phyloP scores from a whole-genome alignment of 2,329 filamentous ascomycete genomes.

The Xylariales sp. region DNA sequence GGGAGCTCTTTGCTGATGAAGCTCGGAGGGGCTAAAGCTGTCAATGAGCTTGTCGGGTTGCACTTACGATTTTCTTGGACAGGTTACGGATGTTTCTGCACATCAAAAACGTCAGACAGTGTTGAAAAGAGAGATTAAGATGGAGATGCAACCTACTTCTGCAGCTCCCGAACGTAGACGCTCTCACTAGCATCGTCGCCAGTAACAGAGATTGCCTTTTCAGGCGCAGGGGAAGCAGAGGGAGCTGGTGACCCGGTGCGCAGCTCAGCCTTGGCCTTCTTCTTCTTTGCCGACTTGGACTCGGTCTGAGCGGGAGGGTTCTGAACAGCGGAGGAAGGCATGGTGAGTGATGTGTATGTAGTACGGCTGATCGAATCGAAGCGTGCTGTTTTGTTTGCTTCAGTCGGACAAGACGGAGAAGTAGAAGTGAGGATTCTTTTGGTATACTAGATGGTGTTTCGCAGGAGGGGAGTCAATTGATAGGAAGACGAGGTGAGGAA shows the following conservation, averaged over 20 bases:
- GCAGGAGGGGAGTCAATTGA: no score
- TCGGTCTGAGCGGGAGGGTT: constrained; percentile 59
- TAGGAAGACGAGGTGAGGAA: no score
- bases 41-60: no score
- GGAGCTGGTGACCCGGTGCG: constrained; percentile 53
- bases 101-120: background rate
- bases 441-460: no score
- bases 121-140: constrained; percentile 6
- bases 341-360: constrained; percentile 28
- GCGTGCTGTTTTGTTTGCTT: constrained; percentile 5
- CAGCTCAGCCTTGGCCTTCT: constrained; percentile 53
- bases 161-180: constrained; percentile 78
- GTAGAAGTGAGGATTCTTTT: no score
- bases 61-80: constrained; percentile 86
- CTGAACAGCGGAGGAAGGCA: constrained; percentile 61
- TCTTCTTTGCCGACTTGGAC: constrained; percentile 65
- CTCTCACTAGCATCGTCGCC: constrained; percentile 61
- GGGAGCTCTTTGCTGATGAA: no score
- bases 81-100: constrained; percentile 82
- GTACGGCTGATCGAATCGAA: constrained; percentile 3
- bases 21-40: no score
- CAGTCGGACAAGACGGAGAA: background rate
- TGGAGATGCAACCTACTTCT: constrained; percentile 62
- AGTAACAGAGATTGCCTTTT: constrained; percentile 43
- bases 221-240: constrained; percentile 41